Evolutionary conservation across 257 asterid species (phyloP).

Genomic region (Rubia yunnanensis): DNA sequence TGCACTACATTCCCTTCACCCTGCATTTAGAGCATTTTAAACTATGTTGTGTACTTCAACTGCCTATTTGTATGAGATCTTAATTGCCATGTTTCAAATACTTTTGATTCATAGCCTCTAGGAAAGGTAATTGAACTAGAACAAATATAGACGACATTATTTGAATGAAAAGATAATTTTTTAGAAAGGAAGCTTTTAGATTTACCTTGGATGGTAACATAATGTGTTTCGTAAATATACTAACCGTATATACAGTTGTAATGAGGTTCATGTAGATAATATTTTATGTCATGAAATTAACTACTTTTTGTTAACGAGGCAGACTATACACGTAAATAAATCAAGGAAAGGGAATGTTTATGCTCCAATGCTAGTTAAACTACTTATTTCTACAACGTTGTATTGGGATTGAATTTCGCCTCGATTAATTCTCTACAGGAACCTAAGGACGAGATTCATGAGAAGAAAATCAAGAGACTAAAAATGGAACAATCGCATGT

Average conservation of each 20-base stretch:
- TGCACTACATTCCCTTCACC: no score
- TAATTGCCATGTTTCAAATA: no score
- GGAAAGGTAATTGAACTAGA: neutral
- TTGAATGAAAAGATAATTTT: no score
- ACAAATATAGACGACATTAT: neutral
- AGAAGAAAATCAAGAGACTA: neutral
- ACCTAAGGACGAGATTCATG: neutral
- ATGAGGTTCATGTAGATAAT: no score
- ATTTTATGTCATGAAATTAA: no score
- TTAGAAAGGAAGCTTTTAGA: no score
- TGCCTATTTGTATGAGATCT: neutral
- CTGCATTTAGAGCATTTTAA: no score
- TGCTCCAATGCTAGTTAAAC: no score
- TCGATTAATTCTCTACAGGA: neutral
- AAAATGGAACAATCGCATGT: neutral
- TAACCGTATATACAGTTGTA: neutral
- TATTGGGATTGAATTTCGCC: neutral
- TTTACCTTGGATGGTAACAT: no score
- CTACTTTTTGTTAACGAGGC: no score
- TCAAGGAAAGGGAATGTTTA: no score
- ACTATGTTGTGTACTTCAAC: neutral
- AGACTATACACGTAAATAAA: no score
- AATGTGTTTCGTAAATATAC: neutral
- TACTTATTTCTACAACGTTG: neutral
- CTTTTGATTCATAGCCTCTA: neutral